Conservation (phyloP, 177 flowering plant species). For the Vitis hybrid region DNA sequence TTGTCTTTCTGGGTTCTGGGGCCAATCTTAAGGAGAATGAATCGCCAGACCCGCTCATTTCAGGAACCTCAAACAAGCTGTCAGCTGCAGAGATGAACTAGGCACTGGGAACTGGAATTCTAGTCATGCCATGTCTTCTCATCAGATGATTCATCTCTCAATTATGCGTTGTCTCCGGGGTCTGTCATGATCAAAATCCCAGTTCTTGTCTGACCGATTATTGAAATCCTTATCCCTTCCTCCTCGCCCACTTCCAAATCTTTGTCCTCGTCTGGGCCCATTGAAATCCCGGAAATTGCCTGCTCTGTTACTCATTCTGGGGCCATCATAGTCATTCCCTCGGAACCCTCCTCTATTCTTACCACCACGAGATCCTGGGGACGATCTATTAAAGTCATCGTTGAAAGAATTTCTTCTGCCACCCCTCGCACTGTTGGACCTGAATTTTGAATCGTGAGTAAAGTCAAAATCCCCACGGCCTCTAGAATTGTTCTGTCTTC, state of each 20-base stretch:
- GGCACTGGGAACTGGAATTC: not conserved
- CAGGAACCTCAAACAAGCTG: not conserved
- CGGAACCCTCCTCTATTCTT: not conserved
- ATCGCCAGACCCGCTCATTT: no score
- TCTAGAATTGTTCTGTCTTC: slow-evolving; percentile 21
- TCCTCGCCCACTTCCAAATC: slow-evolving; percentile 1
- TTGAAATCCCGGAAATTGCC: slow-evolving; percentile 19
- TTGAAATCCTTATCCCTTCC: not conserved
- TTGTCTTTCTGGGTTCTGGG: no score
- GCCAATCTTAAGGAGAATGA: no score
- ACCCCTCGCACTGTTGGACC: slow-evolving; percentile 19
- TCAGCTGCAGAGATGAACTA: not conserved
- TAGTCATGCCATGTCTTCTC: not conserved
- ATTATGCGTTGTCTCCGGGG: slow-evolving; percentile 52
- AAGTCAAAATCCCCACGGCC: slow-evolving; percentile 23
- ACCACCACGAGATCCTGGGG: slow-evolving; percentile 22
- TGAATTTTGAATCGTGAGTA: slow-evolving; percentile 15
- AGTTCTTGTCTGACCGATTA: no score
- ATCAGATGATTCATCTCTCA: slow-evolving; percentile 38
- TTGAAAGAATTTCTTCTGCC: slow-evolving; percentile 23
- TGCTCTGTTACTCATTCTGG: slow-evolving; percentile 20
- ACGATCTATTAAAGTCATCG: slow-evolving; percentile 29
- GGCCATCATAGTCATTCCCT: slow-evolving; percentile 16
- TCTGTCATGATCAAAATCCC: slow-evolving; percentile 32
- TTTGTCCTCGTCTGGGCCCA: slow-evolving; percentile 22